Percentiles rank a stretch among this genome's conserved stretches.
phyloP scores from a whole-genome alignment of 495 filamentous ascomycete species.

The Daldinia childiae region DNA sequence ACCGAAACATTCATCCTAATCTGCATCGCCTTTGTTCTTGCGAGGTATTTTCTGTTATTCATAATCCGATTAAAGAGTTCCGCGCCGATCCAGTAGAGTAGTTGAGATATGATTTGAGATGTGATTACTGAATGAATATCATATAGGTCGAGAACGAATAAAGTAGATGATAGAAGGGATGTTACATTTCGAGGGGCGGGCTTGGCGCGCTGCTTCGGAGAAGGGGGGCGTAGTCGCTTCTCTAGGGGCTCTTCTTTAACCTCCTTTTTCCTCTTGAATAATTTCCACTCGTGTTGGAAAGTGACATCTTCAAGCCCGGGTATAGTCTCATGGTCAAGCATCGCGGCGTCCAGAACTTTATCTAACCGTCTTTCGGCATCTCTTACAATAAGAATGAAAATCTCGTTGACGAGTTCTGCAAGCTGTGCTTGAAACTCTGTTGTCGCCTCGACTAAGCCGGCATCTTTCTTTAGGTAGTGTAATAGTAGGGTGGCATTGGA shows the following conservation, averaged over 20 bases:
- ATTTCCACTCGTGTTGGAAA: conserved; percentile 97
- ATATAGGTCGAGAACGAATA: conserved; percentile 98
- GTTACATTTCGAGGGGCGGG: conserved; percentile 94
- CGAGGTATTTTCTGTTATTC: conserved; percentile 92
- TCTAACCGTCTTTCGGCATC: conserved; percentile 98
- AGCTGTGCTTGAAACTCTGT: conserved; percentile 91
- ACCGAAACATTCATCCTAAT: conserved; percentile 98
- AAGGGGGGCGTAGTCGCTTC: conserved; percentile 90
- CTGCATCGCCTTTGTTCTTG: conserved; percentile 98
- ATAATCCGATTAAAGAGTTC: conserved; percentile 99
- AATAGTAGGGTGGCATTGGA: conserved; percentile 95
- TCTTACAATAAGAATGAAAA: conserved; percentile 97
- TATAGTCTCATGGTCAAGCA: conserved; percentile 98
- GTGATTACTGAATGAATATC: conserved; percentile 98
- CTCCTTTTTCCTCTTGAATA: conserved; percentile 90
- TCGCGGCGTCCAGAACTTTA: conserved; percentile 88
- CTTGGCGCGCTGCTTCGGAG: conserved; percentile 92
- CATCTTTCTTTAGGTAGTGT: conserved; percentile 96
- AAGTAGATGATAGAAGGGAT: conserved; percentile 93
- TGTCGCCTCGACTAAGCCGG: conserved; percentile 81
- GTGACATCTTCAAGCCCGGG: conserved; percentile 95
- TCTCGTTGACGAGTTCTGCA: conserved; percentile 95
- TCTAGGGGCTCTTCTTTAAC: conserved; percentile 87
- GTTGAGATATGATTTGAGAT: conserved; percentile 88
- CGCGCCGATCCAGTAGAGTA: conserved; percentile 95